phyloP scores from a whole-genome alignment of 2,329 filamentous ascomycete species.

The Berkeleyomyces rouxiae region DNA sequence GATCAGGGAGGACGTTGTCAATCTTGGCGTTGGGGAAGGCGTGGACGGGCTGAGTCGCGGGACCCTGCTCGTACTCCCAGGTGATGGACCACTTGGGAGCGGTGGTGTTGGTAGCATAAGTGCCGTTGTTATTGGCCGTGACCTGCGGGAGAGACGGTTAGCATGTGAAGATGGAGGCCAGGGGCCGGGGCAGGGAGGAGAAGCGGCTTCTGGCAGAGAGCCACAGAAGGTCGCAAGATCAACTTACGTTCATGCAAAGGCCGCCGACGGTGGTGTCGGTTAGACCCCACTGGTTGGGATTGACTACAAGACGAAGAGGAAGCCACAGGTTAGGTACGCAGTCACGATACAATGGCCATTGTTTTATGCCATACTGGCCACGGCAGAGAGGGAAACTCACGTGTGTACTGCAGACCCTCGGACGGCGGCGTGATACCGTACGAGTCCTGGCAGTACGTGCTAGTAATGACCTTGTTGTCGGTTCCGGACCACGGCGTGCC shows the following conservation, averaged over 20 bases:
- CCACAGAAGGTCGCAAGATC: slow-evolving; percentile 1
- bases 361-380: not conserved
- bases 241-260: slow-evolving; percentile 37
- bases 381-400: slow-evolving; percentile 22
- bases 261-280: slow-evolving; percentile 22
- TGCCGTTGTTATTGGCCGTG: slow-evolving; percentile 32
- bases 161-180: not conserved
- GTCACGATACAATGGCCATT: not conserved
- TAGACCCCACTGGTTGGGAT: slow-evolving; percentile 40
- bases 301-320: slow-evolving; percentile 24
- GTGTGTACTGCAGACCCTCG: slow-evolving; percentile 28
- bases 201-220: not conserved
- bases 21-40: slow-evolving; percentile 38
- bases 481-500: slow-evolving; percentile 22
- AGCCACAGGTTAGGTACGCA: not conserved
- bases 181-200: not conserved
- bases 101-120: slow-evolving; percentile 29
- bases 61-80: slow-evolving; percentile 32
- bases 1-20: slow-evolving; percentile 28
- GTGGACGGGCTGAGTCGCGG: slow-evolving; percentile 30
- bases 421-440: slow-evolving; percentile 30
- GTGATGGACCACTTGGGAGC: slow-evolving; percentile 35
- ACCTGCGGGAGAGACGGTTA: slow-evolving; percentile 22
- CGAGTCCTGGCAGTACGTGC: slow-evolving; percentile 26
- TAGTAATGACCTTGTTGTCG: slow-evolving; percentile 23